Percentiles rank a stretch among this genome's conserved stretches.
These are phyloP conservation scores for Fusarium acutatum DNA, from an alignment of 2,329 filamentous ascomycete genomes.

Conservation along the genomic window DNA sequence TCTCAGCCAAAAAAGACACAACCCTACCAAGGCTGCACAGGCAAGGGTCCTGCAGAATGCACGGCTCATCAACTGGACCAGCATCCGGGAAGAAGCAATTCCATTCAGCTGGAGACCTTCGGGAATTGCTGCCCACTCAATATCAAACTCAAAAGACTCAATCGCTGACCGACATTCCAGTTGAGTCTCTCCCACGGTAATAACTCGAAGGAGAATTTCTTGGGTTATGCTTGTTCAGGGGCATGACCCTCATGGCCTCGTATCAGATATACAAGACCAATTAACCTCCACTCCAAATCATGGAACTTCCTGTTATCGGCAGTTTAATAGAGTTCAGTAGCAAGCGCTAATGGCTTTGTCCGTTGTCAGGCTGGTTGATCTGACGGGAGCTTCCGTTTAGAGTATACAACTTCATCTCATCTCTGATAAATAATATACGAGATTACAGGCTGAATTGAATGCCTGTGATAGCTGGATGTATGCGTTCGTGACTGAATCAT, in stretches of 20 bases:
- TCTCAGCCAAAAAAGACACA: conserved; percentile 2
- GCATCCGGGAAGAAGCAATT: conserved; percentile 4
- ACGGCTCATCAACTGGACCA: conserved; percentile 27
- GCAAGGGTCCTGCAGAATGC: conserved; percentile 1
- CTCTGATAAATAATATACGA: background rate
- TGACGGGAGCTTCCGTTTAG: conserved; percentile 28
- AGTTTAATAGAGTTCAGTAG: conserved; percentile 26
- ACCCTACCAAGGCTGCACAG: background rate
- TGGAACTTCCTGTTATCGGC: background rate
- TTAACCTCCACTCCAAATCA: background rate
- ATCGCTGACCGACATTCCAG: conserved; percentile 27
- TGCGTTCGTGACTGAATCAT: background rate
- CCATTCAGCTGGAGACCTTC: conserved; percentile 5
- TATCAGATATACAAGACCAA: conserved; percentile 14
- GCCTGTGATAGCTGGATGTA: background rate
- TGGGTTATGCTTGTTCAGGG: conserved; percentile 14
- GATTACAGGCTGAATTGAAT: background rate
- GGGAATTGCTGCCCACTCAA: conserved; percentile 20
- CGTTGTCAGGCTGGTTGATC: conserved; percentile 17
- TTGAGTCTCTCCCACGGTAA: background rate
- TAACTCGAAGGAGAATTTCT: background rate
- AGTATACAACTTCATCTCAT: background rate
- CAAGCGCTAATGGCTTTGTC: conserved; percentile 6
- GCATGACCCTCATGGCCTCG: background rate
- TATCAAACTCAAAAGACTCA: conserved; percentile 19